Conservation (phyloP, 108 stramenopile species). For the Mediolabrus comicus region DNA sequence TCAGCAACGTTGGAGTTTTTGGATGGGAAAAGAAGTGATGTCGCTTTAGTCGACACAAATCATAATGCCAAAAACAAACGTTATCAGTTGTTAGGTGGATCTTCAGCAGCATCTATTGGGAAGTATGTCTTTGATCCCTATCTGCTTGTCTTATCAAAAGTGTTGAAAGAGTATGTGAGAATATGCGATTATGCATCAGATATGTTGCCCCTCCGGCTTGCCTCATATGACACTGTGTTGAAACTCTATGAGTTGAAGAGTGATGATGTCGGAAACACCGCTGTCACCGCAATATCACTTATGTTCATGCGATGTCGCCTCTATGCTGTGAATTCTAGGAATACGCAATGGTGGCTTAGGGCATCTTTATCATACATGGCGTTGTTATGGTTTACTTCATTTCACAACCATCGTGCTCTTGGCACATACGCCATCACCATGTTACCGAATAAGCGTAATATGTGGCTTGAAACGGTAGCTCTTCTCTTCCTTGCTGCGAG, state of each 20-base stretch:
- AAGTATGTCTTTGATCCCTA: no score
- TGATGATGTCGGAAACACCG: neutral
- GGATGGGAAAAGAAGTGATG: constrained; percentile 5
- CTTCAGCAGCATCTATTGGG: no score
- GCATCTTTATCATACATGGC: no score
- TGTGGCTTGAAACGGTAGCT: no score
- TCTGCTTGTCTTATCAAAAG: neutral
- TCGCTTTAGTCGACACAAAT: constrained; percentile 15
- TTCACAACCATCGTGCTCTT: no score
- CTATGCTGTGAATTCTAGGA: constrained; percentile 1
- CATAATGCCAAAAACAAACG: constrained; percentile 33
- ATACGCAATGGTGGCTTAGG: neutral
- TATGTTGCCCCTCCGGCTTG: neutral
- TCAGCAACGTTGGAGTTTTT: neutral
- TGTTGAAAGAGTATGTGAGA: neutral
- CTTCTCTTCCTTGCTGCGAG: no score
- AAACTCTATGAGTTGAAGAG: neutral
- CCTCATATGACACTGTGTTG: constrained; percentile 1
- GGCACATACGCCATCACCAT: no score
- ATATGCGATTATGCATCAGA: constrained; percentile 24
- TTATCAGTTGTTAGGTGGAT: no score
- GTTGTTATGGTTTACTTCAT: no score
- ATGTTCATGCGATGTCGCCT: constrained; percentile 3
- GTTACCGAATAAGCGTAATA: no score
- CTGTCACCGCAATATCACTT: constrained; percentile 12